Percentiles rank a stretch among this genome's conserved stretches.
These are phyloP conservation scores for Hyaloscypha finlandica DNA, from an alignment of 495 filamentous ascomycete genomes.

Conservation along the genomic window DNA sequence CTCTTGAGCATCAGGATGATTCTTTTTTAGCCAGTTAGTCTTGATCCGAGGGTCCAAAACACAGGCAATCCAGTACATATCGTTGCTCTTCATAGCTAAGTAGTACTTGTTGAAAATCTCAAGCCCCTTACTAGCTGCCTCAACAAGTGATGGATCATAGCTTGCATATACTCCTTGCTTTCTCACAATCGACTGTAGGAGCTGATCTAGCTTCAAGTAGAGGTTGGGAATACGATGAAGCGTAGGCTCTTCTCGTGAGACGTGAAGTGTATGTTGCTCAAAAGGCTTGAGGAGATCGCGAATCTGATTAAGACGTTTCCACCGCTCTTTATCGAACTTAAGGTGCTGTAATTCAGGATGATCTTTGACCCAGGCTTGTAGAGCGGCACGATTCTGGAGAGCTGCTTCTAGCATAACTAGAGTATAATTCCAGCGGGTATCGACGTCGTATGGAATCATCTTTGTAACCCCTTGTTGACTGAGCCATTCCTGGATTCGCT, in stretches of 20 bases:
- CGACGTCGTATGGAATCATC: not conserved
- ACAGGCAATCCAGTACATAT: constrained; percentile 11
- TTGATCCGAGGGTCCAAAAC: constrained; percentile 6
- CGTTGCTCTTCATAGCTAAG: not conserved
- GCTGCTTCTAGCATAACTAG: not conserved
- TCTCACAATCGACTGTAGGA: not conserved
- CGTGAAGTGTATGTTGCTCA: not conserved
- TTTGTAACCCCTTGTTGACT: not conserved
- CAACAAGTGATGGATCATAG: not conserved
- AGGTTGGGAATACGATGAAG: not conserved
- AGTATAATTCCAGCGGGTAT: constrained; percentile 2
- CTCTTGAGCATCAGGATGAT: not conserved
- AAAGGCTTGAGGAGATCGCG: not conserved
- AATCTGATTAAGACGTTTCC: not conserved
- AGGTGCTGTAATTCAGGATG: not conserved
- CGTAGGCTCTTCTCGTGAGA: constrained; percentile 1
- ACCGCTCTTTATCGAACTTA: not conserved
- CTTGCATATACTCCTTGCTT: not conserved
- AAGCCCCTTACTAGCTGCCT: not conserved
- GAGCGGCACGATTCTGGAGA: not conserved
- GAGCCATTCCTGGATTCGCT: not conserved
- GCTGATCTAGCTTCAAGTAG: not conserved
- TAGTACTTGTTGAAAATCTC: constrained; percentile 6
- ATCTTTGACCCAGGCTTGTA: not conserved
- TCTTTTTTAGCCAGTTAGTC: constrained; percentile 7